Conservation (phyloP, 352 stramenopile species). For the Thraustotheca clavata region DNA sequence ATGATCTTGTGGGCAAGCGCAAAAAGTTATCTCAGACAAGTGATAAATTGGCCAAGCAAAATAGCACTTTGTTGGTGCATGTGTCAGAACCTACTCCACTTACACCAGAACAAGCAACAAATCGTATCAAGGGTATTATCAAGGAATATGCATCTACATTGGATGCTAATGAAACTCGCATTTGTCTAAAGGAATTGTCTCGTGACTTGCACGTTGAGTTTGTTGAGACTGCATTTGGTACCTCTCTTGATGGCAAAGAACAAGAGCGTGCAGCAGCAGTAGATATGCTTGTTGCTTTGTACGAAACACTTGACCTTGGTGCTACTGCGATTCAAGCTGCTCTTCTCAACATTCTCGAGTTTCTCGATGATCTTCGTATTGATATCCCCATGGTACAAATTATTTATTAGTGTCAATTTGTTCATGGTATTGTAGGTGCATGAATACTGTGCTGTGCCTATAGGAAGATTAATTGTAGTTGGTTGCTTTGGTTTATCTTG, state of each 20-base stretch:
- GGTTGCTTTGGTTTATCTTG: slow-evolving; percentile 80
- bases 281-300: slow-evolving; percentile 66
- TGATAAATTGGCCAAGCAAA: slow-evolving; percentile 67
- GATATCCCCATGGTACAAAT: slow-evolving; percentile 64
- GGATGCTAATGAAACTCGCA: slow-evolving; percentile 63
- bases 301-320: slow-evolving; percentile 52
- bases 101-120: slow-evolving; percentile 21
- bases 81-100: slow-evolving; percentile 25
- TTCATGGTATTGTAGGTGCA: slow-evolving; percentile 23
- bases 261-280: slow-evolving; percentile 57
- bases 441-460: slow-evolving; percentile 62
- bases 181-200: slow-evolving; percentile 64
- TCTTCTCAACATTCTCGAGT: slow-evolving; percentile 63
- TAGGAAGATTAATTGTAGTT: slow-evolving; percentile 61
- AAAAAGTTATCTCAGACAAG: slow-evolving; percentile 75
- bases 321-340: slow-evolving; percentile 64
- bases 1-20: slow-evolving; percentile 58
- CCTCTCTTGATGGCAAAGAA: slow-evolving; percentile 64
- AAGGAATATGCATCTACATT: slow-evolving; percentile 74
- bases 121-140: slow-evolving; percentile 80
- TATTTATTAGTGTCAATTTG: not conserved
- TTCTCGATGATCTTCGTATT: slow-evolving; percentile 80
- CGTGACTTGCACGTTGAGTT: slow-evolving; percentile 47
- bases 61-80: slow-evolving; percentile 61
- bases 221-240: slow-evolving; percentile 58